Conservation (phyloP, 108 stramenopile species). For the Parietichytrium sp. region DNA sequence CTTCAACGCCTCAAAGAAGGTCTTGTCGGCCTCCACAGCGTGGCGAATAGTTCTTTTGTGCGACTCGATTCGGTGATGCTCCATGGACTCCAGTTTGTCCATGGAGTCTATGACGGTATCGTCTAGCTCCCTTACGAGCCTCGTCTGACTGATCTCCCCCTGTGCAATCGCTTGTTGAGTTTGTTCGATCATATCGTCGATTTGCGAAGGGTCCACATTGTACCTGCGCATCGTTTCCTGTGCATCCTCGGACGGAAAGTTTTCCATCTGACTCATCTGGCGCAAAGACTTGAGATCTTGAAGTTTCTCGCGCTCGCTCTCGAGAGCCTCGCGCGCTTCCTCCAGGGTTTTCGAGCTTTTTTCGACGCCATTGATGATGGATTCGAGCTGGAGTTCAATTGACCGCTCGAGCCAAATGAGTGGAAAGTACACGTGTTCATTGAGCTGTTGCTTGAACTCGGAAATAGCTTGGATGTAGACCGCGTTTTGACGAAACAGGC, state of each 20-base stretch:
- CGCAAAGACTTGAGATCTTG: not conserved
- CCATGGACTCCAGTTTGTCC: constrained; percentile 8
- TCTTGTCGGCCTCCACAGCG: not conserved
- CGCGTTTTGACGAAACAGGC: not conserved
- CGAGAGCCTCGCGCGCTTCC: not conserved
- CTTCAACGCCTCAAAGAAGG: not conserved
- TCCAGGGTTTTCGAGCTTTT: not conserved
- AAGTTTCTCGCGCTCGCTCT: not conserved
- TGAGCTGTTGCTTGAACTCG: constrained; percentile 28
- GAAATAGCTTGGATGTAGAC: not conserved
- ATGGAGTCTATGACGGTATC: constrained; percentile 30
- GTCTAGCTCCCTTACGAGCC: not conserved
- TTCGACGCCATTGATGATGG: not conserved
- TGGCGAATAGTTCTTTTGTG: not conserved
- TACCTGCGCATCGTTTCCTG: not conserved
- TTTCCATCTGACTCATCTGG: not conserved
- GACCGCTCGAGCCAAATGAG: not conserved
- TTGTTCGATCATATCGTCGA: not conserved
- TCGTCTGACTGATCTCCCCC: not conserved
- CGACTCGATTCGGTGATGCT: not conserved
- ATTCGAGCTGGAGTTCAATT: not conserved
- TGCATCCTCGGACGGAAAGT: not conserved
- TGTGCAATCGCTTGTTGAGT: not conserved
- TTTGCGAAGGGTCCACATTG: not conserved
- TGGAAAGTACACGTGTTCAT: not conserved